Conservation (phyloP, 1,284 basidiomycete species). For the Pseudozyma flocculosa region DNA sequence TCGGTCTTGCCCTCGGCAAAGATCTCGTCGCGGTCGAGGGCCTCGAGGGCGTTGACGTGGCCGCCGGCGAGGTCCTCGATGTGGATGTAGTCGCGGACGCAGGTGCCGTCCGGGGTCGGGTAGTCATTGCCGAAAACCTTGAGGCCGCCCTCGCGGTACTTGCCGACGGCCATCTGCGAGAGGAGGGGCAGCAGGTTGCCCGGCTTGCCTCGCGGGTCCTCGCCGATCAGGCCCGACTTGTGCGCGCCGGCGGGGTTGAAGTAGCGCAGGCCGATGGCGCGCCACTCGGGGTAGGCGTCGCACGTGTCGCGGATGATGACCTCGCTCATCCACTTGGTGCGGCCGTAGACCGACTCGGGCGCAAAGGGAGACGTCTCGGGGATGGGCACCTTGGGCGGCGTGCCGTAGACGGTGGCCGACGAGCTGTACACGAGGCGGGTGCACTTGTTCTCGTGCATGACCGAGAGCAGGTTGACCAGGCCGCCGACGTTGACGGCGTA, state of each 20-base stretch:
- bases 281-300: conserved; percentile 74
- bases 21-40: conserved; percentile 69
- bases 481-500: conserved; percentile 56
- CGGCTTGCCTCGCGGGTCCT: conserved; percentile 91
- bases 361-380: conserved; percentile 85
- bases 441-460: conserved; percentile 80
- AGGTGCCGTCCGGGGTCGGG: conserved; percentile 86
- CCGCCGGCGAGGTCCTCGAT: conserved; percentile 92
- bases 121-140: conserved; percentile 98
- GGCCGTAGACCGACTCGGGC: conserved; percentile 91
- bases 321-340: conserved; percentile 93
- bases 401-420: conserved; percentile 98
- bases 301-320: conserved; percentile 86
- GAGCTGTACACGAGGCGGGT: conserved; percentile 92
- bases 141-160: conserved; percentile 75
- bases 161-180: conserved; percentile 91
- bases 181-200: conserved; percentile 92
- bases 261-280: conserved; percentile 82
- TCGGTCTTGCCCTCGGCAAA: conserved; percentile 54
- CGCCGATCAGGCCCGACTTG: conserved; percentile 90
- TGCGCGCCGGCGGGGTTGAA: conserved; percentile 98
- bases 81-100: conserved; percentile 88
- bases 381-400: conserved; percentile 86
- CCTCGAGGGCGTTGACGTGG: conserved; percentile 88
- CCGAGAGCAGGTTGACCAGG: conserved; percentile 48